Evolutionary conservation across 2,329 filamentous ascomycete species (phyloP).

Genomic region (Chaetomium sp.): DNA sequence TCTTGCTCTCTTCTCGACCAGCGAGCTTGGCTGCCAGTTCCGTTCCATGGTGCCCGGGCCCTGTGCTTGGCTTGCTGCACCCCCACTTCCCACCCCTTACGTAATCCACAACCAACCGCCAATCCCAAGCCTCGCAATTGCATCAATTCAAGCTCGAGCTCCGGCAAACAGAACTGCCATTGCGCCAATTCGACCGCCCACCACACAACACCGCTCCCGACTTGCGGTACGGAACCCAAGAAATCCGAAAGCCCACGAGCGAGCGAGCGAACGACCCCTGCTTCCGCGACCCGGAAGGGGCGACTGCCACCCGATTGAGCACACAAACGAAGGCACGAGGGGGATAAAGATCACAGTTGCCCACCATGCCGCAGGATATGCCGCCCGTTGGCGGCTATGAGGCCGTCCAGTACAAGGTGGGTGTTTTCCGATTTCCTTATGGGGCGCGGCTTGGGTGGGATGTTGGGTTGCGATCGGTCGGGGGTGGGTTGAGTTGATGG

Average conservation of each 20-base stretch:
- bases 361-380: conserved; percentile 94
- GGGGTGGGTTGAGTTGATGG: not conserved
- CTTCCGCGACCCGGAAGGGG: not conserved
- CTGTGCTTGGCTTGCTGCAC: not conserved
- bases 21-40: too few species aligned
- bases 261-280: not conserved
- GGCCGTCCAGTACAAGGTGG: conserved; percentile 94
- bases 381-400: conserved; percentile 93
- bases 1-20: too few species aligned
- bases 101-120: not conserved
- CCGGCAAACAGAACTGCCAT: not conserved
- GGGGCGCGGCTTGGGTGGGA: not conserved
- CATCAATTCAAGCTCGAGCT: conserved; percentile 1
- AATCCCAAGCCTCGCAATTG: not conserved
- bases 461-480: not conserved
- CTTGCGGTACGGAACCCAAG: not conserved
- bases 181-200: not conserved
- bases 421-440: conserved; percentile 17
- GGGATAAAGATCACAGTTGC: conserved; percentile 27
- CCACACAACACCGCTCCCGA: not conserved
- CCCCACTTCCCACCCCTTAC: not conserved
- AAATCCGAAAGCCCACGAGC: too few species aligned
- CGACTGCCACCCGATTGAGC: too few species aligned
- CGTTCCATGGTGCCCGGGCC: too few species aligned
- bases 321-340: not conserved